Base-by-base conservation (phyloP, 345 rosid species). In the Eucalyptus camaldulensis region DNA sequence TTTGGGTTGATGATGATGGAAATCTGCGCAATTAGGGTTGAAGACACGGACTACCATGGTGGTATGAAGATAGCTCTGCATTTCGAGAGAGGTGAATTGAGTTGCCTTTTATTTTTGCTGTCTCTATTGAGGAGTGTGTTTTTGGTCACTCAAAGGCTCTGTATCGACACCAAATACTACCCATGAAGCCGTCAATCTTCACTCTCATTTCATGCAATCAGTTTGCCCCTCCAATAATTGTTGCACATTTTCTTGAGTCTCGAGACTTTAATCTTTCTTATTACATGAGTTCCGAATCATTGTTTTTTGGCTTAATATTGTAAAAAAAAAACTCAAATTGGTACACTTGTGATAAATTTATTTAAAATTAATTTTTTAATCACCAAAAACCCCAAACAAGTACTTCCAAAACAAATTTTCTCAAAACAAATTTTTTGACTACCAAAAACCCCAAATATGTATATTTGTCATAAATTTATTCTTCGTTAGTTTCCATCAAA, bases 381-480 rank as follows among this genome's bases (percentile, higher is more conserved):
- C 58, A 53, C 58, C 0, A 21, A 53, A 53, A 53, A 53, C 0
- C 5, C 2, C 10, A 53, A 53, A 1, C 10, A 3, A 53, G 0
- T 53, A 53, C 2, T 21, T 53, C 2, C 5, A 0, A 53, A 53
- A 53, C 1, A 8, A 53, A 21, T 53, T 53, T 53, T 10, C 25
- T 21, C 10, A 21, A 53, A 21, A 53, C 58, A 21, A 53, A 21
- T 53, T 21, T 53, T 21, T 53, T 53, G 5, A 53, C 58, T 0
- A 53, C 2, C 10, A 53, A 21, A 21, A 3, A 53, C 24, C 10
- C 25, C 0, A 53, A 19, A 53, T 53, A 19, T 0, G 5, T 19
- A 53, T 53, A 53, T 53, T 53, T 53, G 5, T 53, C 8, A 53
- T 21, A 53, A 53, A 21, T 1, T 0, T 0, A 1, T 0, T 0